Conservation (phyloP, 495 filamentous ascomycete genomes). For the Penicillium lividum region DNA sequence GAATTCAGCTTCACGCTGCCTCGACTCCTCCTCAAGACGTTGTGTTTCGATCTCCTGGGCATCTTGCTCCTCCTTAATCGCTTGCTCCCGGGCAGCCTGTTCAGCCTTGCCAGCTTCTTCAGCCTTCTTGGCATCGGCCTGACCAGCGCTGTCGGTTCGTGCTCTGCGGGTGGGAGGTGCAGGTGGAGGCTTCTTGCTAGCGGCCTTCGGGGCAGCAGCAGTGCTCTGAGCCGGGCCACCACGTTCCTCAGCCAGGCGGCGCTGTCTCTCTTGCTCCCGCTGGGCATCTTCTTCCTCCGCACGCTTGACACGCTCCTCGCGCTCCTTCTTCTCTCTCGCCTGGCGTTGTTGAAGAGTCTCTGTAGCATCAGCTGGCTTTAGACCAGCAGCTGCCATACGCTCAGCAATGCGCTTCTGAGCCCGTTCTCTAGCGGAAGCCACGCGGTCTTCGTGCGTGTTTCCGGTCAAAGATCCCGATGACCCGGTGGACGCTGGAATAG, state of each 20-base stretch:
- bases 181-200: slow-evolving; percentile 79
- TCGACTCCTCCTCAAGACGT: slow-evolving; percentile 77
- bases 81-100: slow-evolving; percentile 56
- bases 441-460: slow-evolving; percentile 85
- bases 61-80: slow-evolving; percentile 69
- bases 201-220: slow-evolving; percentile 51
- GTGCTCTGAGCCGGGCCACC: slow-evolving; percentile 49
- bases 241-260: slow-evolving; percentile 80
- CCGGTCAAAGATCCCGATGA: slow-evolving; percentile 58
- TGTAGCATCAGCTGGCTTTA: slow-evolving; percentile 68
- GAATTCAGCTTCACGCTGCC: slow-evolving; percentile 75
- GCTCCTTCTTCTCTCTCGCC: slow-evolving; percentile 85
- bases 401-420: slow-evolving; percentile 98
- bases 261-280: slow-evolving; percentile 83
- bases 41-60: slow-evolving; percentile 72
- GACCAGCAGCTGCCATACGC: slow-evolving; percentile 86
- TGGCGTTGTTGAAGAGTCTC: slow-evolving; percentile 82
- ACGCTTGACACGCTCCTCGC: slow-evolving; percentile 79
- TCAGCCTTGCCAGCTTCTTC: slow-evolving; percentile 56
- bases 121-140: slow-evolving; percentile 56
- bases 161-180: slow-evolving; percentile 77
- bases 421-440: slow-evolving; percentile 94
- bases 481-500: slow-evolving; percentile 43
- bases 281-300: slow-evolving; percentile 96
- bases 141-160: slow-evolving; percentile 60